phyloP scores from a whole-genome alignment of 108 stramenopile genomes.

The Cyclotella baltica region DNA sequence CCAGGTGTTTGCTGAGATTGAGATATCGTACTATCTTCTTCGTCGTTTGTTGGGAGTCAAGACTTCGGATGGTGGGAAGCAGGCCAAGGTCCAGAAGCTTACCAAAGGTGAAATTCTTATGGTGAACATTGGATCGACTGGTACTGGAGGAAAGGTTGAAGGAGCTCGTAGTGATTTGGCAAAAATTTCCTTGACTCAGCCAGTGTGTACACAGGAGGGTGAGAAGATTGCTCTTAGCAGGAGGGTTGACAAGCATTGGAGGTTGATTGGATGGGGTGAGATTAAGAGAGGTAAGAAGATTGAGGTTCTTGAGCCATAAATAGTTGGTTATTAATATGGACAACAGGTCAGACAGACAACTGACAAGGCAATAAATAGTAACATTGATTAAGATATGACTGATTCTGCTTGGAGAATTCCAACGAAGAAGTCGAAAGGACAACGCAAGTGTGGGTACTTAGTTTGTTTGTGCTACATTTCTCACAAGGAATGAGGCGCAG shows the following conservation, averaged over 20 bases:
- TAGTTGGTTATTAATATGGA: neutral
- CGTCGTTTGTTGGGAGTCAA: conserved; percentile 97
- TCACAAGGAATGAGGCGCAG: too few relatives aligned
- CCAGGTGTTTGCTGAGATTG: conserved; percentile 97
- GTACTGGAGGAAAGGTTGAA: conserved; percentile 96
- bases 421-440: too few relatives aligned
- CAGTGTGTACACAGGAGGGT: conserved; percentile 98
- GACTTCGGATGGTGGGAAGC: conserved; percentile 98
- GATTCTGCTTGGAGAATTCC: too few relatives aligned
- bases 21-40: conserved; percentile 97
- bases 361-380: too few relatives aligned
- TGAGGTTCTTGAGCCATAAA: conserved; percentile 76
- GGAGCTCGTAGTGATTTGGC: conserved; percentile 97
- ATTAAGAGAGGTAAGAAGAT: conserved; percentile 90
- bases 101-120: conserved; percentile 97
- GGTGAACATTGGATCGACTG: conserved; percentile 99
- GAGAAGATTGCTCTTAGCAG: conserved; percentile 99
- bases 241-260: conserved; percentile 99
- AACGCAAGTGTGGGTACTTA: too few relatives aligned
- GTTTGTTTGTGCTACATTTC: too few relatives aligned
- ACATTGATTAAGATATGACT: too few relatives aligned
- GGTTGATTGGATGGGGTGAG: conserved; percentile 96
- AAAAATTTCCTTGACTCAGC: conserved; percentile 97
- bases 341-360: too few relatives aligned
- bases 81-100: conserved; percentile 98